Percentiles rank a stretch among this genome's conserved stretches.
Evolutionary conservation across 2,329 filamentous ascomycete genomes (phyloP).

Genomic region (Davidsoniella australis): DNA sequence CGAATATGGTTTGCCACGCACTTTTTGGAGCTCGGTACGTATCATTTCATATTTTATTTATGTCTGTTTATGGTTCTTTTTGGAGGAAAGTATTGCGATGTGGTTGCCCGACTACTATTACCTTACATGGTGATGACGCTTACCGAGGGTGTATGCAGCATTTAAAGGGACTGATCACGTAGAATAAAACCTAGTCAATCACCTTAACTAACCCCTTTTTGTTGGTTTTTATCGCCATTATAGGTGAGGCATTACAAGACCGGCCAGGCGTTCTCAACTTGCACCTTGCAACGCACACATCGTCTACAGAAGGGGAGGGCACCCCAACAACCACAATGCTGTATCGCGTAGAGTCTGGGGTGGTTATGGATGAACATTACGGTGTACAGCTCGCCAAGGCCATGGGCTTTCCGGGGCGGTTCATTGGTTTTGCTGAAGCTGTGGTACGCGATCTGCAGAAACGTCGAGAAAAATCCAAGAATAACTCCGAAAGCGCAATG

Average conservation of each 20-base stretch:
- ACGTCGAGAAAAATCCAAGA: conserved; percentile 39
- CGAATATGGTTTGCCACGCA: conserved; percentile 90
- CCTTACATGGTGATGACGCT: too few species aligned
- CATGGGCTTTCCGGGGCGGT: conserved; percentile 49
- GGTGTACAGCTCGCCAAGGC: conserved; percentile 67
- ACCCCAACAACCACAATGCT: conserved; percentile 61
- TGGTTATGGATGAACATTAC: conserved; percentile 56
- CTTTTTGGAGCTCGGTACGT: conserved; percentile 55
- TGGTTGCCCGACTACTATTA: too few species aligned
- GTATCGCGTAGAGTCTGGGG: conserved; percentile 64
- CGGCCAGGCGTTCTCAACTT: conserved; percentile 66
- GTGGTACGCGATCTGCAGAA: conserved; percentile 46
- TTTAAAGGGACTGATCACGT: too few species aligned
- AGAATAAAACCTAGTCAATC: too few species aligned
- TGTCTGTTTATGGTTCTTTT: background rate
- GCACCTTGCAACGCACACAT: conserved; percentile 58
- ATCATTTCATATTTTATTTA: background rate
- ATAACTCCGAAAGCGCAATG: conserved; percentile 38
- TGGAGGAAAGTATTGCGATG: too few species aligned
- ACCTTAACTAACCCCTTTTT: too few species aligned
- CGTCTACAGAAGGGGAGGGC: conserved; percentile 27
- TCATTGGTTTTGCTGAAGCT: conserved; percentile 50
- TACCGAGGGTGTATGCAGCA: too few species aligned
- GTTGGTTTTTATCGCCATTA: background rate
- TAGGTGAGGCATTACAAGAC: conserved; percentile 54